phyloP scores from a whole-genome alignment of 2,329 filamentous ascomycete species.

The Onygenales sp. region DNA sequence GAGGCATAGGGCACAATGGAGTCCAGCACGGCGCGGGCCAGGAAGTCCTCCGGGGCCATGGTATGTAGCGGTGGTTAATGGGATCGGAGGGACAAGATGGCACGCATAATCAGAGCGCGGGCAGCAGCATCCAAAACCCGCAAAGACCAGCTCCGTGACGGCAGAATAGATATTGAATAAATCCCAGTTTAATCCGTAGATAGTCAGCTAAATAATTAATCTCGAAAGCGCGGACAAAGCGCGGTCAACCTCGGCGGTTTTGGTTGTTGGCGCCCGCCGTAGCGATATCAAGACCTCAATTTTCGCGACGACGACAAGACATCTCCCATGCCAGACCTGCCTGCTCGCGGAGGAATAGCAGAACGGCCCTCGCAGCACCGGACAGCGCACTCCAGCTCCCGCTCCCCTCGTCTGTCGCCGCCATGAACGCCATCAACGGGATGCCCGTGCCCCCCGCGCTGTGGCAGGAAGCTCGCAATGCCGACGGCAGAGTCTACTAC shows the following conservation, averaged over 20 bases:
- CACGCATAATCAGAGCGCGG: neutral
- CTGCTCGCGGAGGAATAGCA: no score
- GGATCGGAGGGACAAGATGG: neutral
- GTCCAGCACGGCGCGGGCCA: slow-evolving; percentile 33
- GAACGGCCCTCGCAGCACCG: no score
- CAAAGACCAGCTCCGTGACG: neutral
- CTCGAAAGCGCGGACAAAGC: no score
- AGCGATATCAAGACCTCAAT: no score
- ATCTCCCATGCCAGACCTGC: no score
- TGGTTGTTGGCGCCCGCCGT: no score
- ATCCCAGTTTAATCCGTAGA: neutral
- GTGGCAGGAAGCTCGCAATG: slow-evolving; percentile 75
- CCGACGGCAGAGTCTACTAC: slow-evolving; percentile 81
- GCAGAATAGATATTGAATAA: neutral
- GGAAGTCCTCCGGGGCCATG: slow-evolving; percentile 19
- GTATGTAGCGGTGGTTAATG: neutral
- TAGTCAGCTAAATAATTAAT: no score
- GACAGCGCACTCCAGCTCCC: no score
- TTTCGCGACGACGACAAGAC: no score
- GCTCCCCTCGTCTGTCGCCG: no score
- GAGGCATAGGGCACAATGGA: slow-evolving; percentile 36
- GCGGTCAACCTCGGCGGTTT: no score
- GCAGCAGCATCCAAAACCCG: no score
- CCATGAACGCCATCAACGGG: slow-evolving; percentile 48
- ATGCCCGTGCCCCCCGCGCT: slow-evolving; percentile 42